Evolutionary conservation across 2,329 filamentous ascomycete species (phyloP).

Genomic region (Phaeosphaeriaceae sp.): DNA sequence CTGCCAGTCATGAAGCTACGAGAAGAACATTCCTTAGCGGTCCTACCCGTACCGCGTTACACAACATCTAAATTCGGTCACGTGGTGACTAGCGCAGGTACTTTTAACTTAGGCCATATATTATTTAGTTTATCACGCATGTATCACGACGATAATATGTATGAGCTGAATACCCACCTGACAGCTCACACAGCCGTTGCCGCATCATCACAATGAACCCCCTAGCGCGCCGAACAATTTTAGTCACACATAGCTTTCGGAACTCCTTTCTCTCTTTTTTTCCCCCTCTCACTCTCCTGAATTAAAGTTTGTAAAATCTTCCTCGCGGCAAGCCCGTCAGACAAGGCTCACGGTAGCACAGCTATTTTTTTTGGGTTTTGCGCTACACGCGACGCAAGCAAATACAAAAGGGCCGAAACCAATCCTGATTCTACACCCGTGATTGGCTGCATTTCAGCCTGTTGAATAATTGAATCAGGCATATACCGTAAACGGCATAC

Average conservation of each 20-base stretch:
- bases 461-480: background rate
- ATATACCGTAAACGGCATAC: no score
- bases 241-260: no score
- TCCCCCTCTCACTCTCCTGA: no score
- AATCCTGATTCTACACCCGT: background rate
- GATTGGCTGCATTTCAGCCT: background rate
- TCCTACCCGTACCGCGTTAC: constrained; percentile 19
- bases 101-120: background rate
- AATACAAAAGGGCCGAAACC: background rate
- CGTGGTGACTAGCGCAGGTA: constrained; percentile 12
- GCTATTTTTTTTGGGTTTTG: background rate
- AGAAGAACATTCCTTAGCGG: constrained; percentile 2
- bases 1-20: background rate
- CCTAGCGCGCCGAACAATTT: no score
- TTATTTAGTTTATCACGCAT: background rate
- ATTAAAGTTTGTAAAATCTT: background rate
- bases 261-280: no score
- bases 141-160: background rate
- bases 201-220: no score
- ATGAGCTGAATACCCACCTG: no score
- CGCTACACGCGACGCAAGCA: background rate
- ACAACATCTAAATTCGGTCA: constrained; percentile 7
- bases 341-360: background rate
- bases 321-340: background rate
- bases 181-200: no score